Percentiles rank a stretch among this genome's conserved stretches.
phyloP scores from a whole-genome alignment of 169 alveolate genomes.

The Plasmodium billcollinsi region DNA sequence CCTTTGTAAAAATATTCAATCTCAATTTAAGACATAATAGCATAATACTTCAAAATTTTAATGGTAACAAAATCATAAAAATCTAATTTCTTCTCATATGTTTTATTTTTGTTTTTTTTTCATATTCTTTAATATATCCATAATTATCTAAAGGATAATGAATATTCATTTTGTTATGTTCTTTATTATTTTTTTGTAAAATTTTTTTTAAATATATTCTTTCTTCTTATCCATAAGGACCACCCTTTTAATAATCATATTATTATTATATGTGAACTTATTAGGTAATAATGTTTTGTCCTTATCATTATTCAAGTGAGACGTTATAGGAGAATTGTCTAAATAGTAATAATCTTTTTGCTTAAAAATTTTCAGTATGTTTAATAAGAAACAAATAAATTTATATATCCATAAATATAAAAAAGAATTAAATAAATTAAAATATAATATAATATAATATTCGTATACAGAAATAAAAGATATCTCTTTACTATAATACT shows the following conservation, averaged over 20 bases:
- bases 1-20: conserved; percentile 52
- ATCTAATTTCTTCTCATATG: not conserved
- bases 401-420: conserved; percentile 49
- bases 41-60: conserved; percentile 40
- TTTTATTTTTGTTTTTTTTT: conserved; percentile 26
- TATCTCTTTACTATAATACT: conserved; percentile 29
- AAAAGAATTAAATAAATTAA: conserved; percentile 35
- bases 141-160: conserved; percentile 28
- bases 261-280: not conserved
- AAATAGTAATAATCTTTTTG: conserved; percentile 16
- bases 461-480: conserved; percentile 35
- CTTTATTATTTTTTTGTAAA: conserved; percentile 43
- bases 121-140: conserved; percentile 47
- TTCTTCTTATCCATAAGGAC: conserved; percentile 21
- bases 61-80: conserved; percentile 37
- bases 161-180: conserved; percentile 28
- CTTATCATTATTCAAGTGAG: conserved; percentile 37
- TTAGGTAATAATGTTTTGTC: too few species aligned
- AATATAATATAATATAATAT: conserved; percentile 14
- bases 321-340: conserved; percentile 27
- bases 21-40: conserved; percentile 31
- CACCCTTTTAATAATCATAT: conserved; percentile 4
- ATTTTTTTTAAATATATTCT: conserved; percentile 12
- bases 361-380: conserved; percentile 48
- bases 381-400: conserved; percentile 43